A percentile compares a stretch with the other conserved stretches of the same genome.
Conservation (phyloP, 345 rosid genomes). For the Pistacia atlantica region DNA sequence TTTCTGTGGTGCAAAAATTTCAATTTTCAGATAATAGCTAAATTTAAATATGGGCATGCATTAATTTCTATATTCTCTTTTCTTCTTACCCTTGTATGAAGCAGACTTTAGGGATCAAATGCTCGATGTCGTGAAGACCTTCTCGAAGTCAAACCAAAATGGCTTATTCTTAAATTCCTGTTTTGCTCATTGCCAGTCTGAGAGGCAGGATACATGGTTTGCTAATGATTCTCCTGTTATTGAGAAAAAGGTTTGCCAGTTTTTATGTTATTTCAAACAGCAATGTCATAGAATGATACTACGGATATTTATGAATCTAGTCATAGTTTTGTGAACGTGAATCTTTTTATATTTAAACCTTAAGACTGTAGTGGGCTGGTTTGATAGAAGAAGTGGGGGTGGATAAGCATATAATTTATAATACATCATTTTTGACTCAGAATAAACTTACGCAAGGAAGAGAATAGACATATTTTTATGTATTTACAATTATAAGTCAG, state of each 20-base stretch:
- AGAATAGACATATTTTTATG: not conserved
- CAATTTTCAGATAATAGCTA: not conserved
- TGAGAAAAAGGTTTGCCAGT: constrained; percentile 50
- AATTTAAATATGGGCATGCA: not conserved
- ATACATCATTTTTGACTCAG: not conserved
- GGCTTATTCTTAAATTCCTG: constrained; percentile 92
- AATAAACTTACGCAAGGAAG: not conserved
- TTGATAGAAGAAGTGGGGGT: not conserved
- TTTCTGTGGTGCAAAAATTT: constrained; percentile 13
- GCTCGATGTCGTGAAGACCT: constrained; percentile 49
- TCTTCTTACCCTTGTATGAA: constrained; percentile 17
- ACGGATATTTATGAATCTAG: constrained; percentile 6
- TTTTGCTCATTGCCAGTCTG: constrained; percentile 91
- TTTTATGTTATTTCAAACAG: constrained; percentile 15
- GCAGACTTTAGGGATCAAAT: constrained; percentile 84
- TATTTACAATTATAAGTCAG: not conserved
- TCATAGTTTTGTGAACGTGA: constrained; percentile 22
- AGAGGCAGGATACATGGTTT: constrained; percentile 87
- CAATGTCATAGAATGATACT: not conserved
- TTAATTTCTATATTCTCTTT: constrained; percentile 9
- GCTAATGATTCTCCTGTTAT: constrained; percentile 72
- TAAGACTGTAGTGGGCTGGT: constrained; percentile 6
- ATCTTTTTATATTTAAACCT: not conserved
- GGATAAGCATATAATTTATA: not conserved
- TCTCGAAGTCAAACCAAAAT: constrained; percentile 50